phyloP scores from a whole-genome alignment of 768 basidiomycete species.

The Daedalea quercina region DNA sequence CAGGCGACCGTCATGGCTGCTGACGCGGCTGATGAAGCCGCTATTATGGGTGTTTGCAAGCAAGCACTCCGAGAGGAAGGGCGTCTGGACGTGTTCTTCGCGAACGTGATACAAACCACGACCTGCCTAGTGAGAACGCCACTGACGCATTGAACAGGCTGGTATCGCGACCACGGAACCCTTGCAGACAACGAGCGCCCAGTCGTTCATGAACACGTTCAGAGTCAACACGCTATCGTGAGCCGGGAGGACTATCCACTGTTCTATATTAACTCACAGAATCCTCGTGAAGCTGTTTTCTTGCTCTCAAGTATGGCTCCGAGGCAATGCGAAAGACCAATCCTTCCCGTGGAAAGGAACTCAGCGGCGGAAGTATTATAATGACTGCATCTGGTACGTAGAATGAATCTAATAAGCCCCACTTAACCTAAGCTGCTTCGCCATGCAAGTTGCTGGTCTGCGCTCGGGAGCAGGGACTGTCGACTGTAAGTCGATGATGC shows the following conservation, averaged over 20 bases:
- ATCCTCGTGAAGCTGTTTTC: conserved; percentile 57
- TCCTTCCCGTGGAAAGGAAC: conserved; percentile 58
- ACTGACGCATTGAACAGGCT: conserved; percentile 38
- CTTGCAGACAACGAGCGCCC: conserved; percentile 49
- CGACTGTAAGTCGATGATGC: conserved; percentile 53
- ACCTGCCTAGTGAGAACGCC: not conserved
- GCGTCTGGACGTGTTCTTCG: conserved; percentile 88
- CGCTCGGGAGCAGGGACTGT: conserved; percentile 75
- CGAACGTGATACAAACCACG: conserved; percentile 51
- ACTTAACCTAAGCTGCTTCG: not conserved
- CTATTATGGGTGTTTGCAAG: conserved; percentile 63
- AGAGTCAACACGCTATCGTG: conserved; percentile 70
- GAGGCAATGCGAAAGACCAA: conserved; percentile 71
- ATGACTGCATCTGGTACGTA: conserved; percentile 75
- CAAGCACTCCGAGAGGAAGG: conserved; percentile 77
- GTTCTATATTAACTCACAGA: not conserved
- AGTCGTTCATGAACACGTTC: conserved; percentile 71
- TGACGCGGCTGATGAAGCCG: conserved; percentile 76
- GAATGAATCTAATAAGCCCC: not conserved
- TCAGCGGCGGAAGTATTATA: conserved; percentile 76
- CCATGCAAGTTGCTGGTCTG: conserved; percentile 65
- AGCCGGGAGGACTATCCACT: not conserved
- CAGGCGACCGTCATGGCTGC: conserved; percentile 75
- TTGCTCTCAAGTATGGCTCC: conserved; percentile 84
- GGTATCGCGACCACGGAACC: conserved; percentile 44